Evolutionary conservation across 1,284 basidiomycete species (phyloP), one percentile per base, ranked within the genome.

Genomic region (Chalciporus sp.): DNA sequence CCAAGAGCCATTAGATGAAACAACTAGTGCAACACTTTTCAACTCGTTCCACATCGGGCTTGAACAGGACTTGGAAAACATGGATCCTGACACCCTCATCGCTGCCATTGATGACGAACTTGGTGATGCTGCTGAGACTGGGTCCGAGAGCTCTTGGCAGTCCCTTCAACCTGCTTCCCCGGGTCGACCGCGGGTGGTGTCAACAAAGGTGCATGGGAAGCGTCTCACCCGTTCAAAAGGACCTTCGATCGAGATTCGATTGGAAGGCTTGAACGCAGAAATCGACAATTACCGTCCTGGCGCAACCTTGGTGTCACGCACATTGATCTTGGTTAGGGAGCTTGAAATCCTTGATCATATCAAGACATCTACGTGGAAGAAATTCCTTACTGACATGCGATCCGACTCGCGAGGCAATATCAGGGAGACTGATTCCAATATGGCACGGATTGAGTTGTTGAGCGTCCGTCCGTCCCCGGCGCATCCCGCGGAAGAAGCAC

Each of bases 291-390:
- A 87, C 64, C 72, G 71, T 2, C 77, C 81, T 5, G 76, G 79
- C 20, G 79, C 82, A 53, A 74, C 79, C 1, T 72, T 88, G 19
- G 81, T 86, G 16, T 89, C 88, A 5, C 78, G 88, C 53, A 78
- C 83, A 3, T 77, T 93, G 49, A 78, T 83, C 4, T 85, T 85
- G 26, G 75, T 90, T 54, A 80, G 75, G 55, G 83, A 92, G 61
- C 64, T 94, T 44, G 94, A 97, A 71, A 97, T 99, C 58, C 76
- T 98, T 50, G 96, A 99, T 73, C 95, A 98, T 67, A 94, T 99
- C 78, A 95, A 94, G 76, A 95, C 95, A 0, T 98, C 95, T 10
- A 98, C 96, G 0, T 99, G 97, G 97, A 90, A 88, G 71, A 98
- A 95, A 67, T 99, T 99, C 70, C 75, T 99, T 55, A 96, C 94